Percentiles rank a stretch among this genome's conserved stretches.
Conservation (phyloP, 495 filamentous ascomycete species). For the Penicillium bovifimosum region DNA sequence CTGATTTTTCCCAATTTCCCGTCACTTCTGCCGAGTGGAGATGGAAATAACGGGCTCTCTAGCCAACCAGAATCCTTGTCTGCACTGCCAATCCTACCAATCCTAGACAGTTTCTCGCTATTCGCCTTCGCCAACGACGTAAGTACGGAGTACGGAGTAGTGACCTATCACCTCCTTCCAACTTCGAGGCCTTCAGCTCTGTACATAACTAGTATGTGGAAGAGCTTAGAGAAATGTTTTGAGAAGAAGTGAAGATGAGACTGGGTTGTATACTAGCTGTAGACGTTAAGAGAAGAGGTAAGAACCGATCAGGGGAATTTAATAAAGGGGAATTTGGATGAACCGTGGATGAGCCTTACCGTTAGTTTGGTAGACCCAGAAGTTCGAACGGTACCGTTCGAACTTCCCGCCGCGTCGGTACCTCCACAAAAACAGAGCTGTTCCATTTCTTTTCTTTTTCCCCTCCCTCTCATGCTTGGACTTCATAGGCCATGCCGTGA, state of each 20-base stretch:
- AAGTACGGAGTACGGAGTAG: too few species aligned
- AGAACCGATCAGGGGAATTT: too few species aligned
- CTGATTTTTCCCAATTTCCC: slow-evolving; percentile 13
- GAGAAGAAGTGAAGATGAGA: too few species aligned
- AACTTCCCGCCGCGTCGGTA: slow-evolving; percentile 27
- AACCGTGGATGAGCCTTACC: neutral
- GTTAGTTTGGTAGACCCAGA: neutral
- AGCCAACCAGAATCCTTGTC: slow-evolving; percentile 10
- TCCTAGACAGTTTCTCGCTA: slow-evolving; percentile 14
- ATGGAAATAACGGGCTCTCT: slow-evolving; percentile 15
- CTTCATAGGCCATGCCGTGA: neutral
- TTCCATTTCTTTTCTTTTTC: slow-evolving; percentile 1
- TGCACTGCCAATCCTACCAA: neutral
- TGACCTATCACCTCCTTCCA: slow-evolving; percentile 18
- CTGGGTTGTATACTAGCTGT: too few species aligned
- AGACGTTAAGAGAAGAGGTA: too few species aligned
- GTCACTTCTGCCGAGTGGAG: slow-evolving; percentile 19
- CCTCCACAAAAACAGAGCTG: slow-evolving; percentile 23
- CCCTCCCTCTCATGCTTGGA: neutral
- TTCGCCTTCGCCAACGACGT: neutral
- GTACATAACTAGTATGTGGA: too few species aligned
- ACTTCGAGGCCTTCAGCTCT: slow-evolving; percentile 1
- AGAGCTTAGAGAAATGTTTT: too few species aligned
- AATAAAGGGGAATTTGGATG: neutral
- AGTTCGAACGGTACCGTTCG: slow-evolving; percentile 8